Evolutionary conservation across 148 eudicot species (phyloP).

Genomic region (Cornus florida): DNA sequence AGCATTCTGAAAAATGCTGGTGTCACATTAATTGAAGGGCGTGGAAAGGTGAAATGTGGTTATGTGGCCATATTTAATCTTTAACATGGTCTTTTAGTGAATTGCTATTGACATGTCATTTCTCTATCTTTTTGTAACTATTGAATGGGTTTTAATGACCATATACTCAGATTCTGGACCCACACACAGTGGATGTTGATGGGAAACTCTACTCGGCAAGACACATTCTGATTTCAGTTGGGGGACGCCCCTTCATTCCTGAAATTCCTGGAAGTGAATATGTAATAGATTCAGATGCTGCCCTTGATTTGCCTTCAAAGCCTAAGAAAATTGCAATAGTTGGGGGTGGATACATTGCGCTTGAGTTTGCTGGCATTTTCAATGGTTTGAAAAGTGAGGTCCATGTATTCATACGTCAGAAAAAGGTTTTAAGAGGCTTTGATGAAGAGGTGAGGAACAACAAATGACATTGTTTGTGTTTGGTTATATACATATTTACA

Average conservation of each 20-base stretch:
- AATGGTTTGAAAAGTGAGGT: slow-evolving; percentile 87
- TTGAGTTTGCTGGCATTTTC: slow-evolving; percentile 98
- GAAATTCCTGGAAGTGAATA: slow-evolving; percentile 89
- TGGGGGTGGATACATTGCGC: slow-evolving; percentile 97
- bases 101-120: not conserved
- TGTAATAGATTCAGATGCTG: slow-evolving; percentile 93
- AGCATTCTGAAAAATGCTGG: slow-evolving; percentile 75
- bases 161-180: slow-evolving; percentile 75
- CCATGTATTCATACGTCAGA: slow-evolving; percentile 91
- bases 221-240: slow-evolving; percentile 86
- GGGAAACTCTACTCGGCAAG: slow-evolving; percentile 84
- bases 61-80: not conserved
- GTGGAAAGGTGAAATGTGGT: slow-evolving; percentile 79
- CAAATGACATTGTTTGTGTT: not conserved
- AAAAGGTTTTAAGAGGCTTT: slow-evolving; percentile 86
- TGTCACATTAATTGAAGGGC: slow-evolving; percentile 85
- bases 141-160: slow-evolving; percentile 16
- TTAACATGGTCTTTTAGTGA: too few relatives aligned
- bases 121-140: not conserved
- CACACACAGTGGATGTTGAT: slow-evolving; percentile 93
- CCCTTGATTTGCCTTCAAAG: slow-evolving; percentile 88
- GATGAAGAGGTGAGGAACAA: slow-evolving; percentile 82
- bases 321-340: slow-evolving; percentile 93
- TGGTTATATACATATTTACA: not conserved
- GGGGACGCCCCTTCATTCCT: slow-evolving; percentile 90